Base-by-base conservation (phyloP, 306 rosid species). In the Leucaena leucocephala region DNA sequence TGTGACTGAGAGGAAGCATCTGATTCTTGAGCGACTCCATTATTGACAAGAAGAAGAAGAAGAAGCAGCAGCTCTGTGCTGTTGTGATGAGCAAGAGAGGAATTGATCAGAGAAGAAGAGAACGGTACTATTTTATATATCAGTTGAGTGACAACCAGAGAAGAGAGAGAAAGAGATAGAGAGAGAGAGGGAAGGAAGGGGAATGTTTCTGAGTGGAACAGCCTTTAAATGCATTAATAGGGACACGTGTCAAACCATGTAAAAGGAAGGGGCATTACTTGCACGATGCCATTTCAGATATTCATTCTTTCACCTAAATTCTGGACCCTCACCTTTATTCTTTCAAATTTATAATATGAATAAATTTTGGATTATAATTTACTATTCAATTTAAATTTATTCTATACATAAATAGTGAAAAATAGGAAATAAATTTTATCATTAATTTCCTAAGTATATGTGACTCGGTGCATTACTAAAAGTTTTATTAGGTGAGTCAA, bases 21-120 rank as follows among this genome's bases (percentile, higher is more conserved):
- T 74, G 74, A 81, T 43, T 71, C 73, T 68, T 81, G 70, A 72
- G 80, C 10, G 73, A 21, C 62, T 76, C 86, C 92, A 90, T 84
- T 52, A 52, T n/a, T 46, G 0, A 52, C 78, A 39, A n/a, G 52
- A 38, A 34, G 5, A 38, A 38, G 5, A 38, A 38, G 5, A 4
- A 3, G 40, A 4, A 38, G 40, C 40, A 40, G 21, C 21, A 54
- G 52, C 69, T 21, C 50, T 19, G 19, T 36, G 6, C 3, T 71
- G 36, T 7, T 7, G 46, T 16, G 3, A 5, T 54, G 4, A 5
- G 36, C 21, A 42, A 17, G 34, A 36, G 4, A 27, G 65, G 4
- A 27, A 22, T 16, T 33, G 38, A 7, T 44, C 34, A 35, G 46
- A 27, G 39, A 40, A 45, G 22, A 3, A 42, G 12, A 7, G 63